Base-by-base conservation (phyloP, 75 land plant species). In the Cunninghamia lanceolata region DNA sequence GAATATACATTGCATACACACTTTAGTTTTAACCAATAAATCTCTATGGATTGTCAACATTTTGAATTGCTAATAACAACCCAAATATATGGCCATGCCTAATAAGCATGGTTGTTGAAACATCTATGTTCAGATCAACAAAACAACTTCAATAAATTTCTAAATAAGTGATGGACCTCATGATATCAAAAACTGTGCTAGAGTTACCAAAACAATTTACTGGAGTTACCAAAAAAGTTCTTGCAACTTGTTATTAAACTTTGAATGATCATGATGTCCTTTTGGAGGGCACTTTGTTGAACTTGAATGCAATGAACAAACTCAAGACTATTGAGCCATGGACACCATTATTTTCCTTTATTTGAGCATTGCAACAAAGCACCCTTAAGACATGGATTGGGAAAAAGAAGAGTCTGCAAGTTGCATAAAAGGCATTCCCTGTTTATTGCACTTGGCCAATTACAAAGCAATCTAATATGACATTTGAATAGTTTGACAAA, bases 221-320 rank as follows among this genome's bases (percentile, higher is more conserved):
- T 11, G 93, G 86, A 34, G 98, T 87, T 14, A 96, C 96, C 3
- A 92, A 95, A 86, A 88, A 85, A 14, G 95, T 95, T 79, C 89
- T 96, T 66, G 98, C 96, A 6, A 92, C 97, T 4, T 89, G 88
- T 40, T 96, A 96, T 91, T 95, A 96, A 90, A 95, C 96, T 14
- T 86, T 96, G 83, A 93, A 91, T 85, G 96, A 96, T 50, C 98
- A 96, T 74, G 94, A 92, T 83, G 98, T 95, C 39, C 91, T 96
- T 80, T 89, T 91, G 4, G 93, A 93, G 82, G 90, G 90, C 0
- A 87, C 91, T 9, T 88, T 93, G 36, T 45, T 93, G 78, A 96
- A 94, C 59, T 85, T 95, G 85, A 91, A 93, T 75, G 96, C 96
- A 3, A 96, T 96, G 94, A 96, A 96, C 89, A 90, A 90, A 84